Conservation (phyloP, 805 yeast genomes). For the Zygosaccharomyces bisporus region DNA sequence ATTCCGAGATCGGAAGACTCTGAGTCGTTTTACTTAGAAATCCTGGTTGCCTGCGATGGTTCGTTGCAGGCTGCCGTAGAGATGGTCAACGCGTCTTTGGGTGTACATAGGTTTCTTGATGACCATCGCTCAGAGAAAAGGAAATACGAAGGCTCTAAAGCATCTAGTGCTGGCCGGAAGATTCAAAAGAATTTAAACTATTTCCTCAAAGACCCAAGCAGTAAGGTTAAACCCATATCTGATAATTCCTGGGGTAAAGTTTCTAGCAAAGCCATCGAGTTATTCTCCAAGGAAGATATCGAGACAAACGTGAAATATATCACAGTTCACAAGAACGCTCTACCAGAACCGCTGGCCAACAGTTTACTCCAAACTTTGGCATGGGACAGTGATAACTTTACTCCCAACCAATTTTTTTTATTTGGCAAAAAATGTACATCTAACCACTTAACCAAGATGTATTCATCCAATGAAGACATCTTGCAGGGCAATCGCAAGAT, state of each 20-base stretch:
- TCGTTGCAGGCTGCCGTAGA: slow-evolving; percentile 42
- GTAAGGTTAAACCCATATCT: slow-evolving; percentile 13
- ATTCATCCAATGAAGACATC: slow-evolving; percentile 19
- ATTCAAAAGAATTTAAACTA: slow-evolving; percentile 17
- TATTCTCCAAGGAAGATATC: slow-evolving; percentile 52
- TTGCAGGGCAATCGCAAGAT: slow-evolving; percentile 10
- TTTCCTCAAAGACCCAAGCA: slow-evolving; percentile 18
- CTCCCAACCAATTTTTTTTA: slow-evolving; percentile 48
- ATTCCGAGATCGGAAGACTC: slow-evolving; percentile 33
- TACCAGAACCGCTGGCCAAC: slow-evolving; percentile 50
- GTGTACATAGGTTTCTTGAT: slow-evolving; percentile 14
- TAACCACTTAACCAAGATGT: slow-evolving; percentile 48
- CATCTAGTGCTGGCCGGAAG: slow-evolving; percentile 11
- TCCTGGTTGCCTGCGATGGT: slow-evolving; percentile 53
- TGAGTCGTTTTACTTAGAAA: slow-evolving; percentile 40
- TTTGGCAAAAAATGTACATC: slow-evolving; percentile 61
- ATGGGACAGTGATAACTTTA: slow-evolving; percentile 41
- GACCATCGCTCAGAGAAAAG: slow-evolving; percentile 1
- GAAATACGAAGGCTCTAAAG: slow-evolving; percentile 9
- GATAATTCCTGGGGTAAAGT: slow-evolving; percentile 14
- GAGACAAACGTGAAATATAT: slow-evolving; percentile 48
- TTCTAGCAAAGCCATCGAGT: slow-evolving; percentile 34
- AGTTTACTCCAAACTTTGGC: slow-evolving; percentile 40
- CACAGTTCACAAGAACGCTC: slow-evolving; percentile 46
- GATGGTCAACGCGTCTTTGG: slow-evolving; percentile 38